These are phyloP conservation scores for Dillenia suffruticosa DNA, from an alignment of 164 flowering plant genomes.

Conservation along the genomic window DNA sequence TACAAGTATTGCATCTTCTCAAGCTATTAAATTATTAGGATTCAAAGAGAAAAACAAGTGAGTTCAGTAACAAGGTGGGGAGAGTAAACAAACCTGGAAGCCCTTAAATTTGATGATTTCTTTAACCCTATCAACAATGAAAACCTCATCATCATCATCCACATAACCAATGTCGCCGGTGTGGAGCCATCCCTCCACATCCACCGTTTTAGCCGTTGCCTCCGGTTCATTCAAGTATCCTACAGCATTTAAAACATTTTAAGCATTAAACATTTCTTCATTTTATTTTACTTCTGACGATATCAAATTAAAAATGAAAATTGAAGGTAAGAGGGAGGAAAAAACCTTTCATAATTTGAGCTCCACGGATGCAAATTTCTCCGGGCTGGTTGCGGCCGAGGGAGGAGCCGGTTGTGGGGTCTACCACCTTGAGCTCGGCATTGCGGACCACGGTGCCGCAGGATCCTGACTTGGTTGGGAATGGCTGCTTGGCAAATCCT, in stretches of 20 bases:
- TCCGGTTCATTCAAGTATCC: conserved; percentile 66
- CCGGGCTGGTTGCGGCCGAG: conserved; percentile 61
- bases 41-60: no score
- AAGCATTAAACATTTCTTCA: no score
- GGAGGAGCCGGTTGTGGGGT: conserved; percentile 55
- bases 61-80: neutral
- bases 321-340: neutral
- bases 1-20: no score
- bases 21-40: no score
- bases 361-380: conserved; percentile 72
- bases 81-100: conserved; percentile 44
- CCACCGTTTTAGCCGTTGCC: conserved; percentile 62
- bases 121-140: conserved; percentile 77
- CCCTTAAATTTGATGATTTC: conserved; percentile 88
- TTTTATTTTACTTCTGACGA: no score
- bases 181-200: conserved; percentile 82
- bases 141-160: conserved; percentile 74
- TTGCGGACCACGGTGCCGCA: conserved; percentile 85
- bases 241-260: conserved; percentile 1
- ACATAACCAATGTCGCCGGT: conserved; percentile 84
- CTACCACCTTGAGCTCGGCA: conserved; percentile 67
- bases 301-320: no score
- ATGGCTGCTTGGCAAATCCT: conserved; percentile 67
- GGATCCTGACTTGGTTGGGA: conserved; percentile 63
- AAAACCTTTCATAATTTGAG: conserved; percentile 77